These are phyloP conservation scores for Ananas comosus DNA, from an alignment of 176 grass and related monocot genomes.

Conservation along the genomic window DNA sequence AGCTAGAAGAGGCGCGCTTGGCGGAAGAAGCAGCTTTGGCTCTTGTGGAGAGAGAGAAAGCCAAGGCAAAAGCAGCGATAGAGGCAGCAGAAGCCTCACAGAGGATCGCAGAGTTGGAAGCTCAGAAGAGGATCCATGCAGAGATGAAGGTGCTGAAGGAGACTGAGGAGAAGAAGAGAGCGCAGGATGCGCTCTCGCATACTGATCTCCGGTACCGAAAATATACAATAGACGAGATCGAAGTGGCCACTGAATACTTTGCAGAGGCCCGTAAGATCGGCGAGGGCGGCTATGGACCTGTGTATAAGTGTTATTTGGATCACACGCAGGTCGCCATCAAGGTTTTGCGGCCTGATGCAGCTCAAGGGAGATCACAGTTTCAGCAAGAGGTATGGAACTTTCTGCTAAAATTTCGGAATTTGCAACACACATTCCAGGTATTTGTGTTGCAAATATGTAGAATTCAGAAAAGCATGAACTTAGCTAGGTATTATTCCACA, in stretches of 20 bases:
- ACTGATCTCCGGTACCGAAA: slow-evolving; percentile 39
- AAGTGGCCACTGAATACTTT: slow-evolving; percentile 64
- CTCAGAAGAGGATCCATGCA: slow-evolving; percentile 47
- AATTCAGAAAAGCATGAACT: background rate
- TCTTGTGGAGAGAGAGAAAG: slow-evolving; percentile 66
- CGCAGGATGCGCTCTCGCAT: slow-evolving; percentile 8
- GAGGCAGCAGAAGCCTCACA: slow-evolving; percentile 53
- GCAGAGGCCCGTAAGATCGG: slow-evolving; percentile 56
- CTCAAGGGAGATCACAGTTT: slow-evolving; percentile 81
- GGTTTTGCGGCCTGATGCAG: slow-evolving; percentile 76
- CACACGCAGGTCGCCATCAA: slow-evolving; percentile 88
- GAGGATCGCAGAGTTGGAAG: slow-evolving; percentile 64
- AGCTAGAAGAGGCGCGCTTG: slow-evolving; percentile 30
- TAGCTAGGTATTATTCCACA: background rate
- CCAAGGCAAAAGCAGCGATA: slow-evolving; percentile 47
- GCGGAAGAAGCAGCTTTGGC: slow-evolving; percentile 61
- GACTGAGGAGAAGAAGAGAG: slow-evolving; percentile 43
- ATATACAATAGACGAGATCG: slow-evolving; percentile 81
- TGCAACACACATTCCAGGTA: background rate
- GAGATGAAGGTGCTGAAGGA: slow-evolving; percentile 61
- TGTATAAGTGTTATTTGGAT: slow-evolving; percentile 73
- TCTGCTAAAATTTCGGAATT: background rate
- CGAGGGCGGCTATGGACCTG: slow-evolving; percentile 89
- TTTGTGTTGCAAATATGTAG: background rate
- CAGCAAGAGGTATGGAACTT: slow-evolving; percentile 52